phyloP scores from a whole-genome alignment of 2,329 filamentous ascomycete genomes.

The Aureobasidium sp. region DNA sequence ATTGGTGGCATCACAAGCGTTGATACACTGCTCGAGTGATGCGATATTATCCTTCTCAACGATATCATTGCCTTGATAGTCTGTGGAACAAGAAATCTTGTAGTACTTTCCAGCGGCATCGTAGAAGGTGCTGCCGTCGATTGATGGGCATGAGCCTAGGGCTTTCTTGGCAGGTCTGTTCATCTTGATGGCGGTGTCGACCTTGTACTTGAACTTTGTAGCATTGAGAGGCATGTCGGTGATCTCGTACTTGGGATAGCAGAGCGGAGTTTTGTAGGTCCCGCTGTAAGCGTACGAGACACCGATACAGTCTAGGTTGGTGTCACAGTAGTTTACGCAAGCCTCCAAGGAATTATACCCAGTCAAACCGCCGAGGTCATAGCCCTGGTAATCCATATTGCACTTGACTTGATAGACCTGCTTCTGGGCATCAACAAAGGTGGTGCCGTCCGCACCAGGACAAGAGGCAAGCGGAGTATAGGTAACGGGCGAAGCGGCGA shows the following conservation, averaged over 20 bases:
- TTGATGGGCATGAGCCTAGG: slow-evolving; percentile 15
- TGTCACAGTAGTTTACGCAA: slow-evolving; percentile 20
- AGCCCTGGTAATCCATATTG: slow-evolving; percentile 8
- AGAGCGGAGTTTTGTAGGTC: slow-evolving; percentile 15
- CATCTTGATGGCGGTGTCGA: slow-evolving; percentile 20
- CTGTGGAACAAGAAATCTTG: slow-evolving; percentile 7
- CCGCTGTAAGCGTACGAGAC: slow-evolving; percentile 20
- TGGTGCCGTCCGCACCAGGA: slow-evolving; percentile 13
- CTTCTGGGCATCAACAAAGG: slow-evolving; percentile 12
- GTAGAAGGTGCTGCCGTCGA: slow-evolving; percentile 18
- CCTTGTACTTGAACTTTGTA: slow-evolving; percentile 19
- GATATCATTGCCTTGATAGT: slow-evolving; percentile 19
- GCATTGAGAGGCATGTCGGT: slow-evolving; percentile 10
- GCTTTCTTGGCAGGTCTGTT: slow-evolving; percentile 16
- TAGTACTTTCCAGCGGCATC: slow-evolving; percentile 10
- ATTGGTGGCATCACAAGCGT: slow-evolving; percentile 11
- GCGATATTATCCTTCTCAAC: slow-evolving; percentile 13
- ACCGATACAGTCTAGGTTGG: slow-evolving; percentile 17
- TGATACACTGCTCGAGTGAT: slow-evolving; percentile 20
- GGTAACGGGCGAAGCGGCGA: slow-evolving; percentile 6
- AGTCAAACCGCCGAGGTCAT: slow-evolving; percentile 11
- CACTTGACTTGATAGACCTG: slow-evolving; percentile 21
- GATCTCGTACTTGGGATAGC: slow-evolving; percentile 22
- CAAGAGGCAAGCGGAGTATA: slow-evolving; percentile 14
- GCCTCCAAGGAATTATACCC: slow-evolving; percentile 10